Base-by-base conservation (phyloP, 2,329 filamentous ascomycete genomes). In the Xylariaceae sp. region DNA sequence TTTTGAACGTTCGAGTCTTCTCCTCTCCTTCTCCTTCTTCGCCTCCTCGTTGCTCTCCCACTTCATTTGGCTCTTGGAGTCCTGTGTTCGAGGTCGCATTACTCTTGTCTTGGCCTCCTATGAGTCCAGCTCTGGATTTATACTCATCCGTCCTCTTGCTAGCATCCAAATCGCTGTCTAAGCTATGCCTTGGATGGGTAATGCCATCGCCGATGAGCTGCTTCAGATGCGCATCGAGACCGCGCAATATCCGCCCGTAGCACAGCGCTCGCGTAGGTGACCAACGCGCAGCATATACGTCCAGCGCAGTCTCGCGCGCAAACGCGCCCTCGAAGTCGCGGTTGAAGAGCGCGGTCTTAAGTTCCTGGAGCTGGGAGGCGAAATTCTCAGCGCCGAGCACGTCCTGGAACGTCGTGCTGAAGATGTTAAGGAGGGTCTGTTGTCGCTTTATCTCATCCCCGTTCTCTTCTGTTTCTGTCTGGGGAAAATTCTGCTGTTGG, bases 251-350 rank as follows among this genome's bases (percentile, higher is more conserved):
- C 2, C 73, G 67, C n/a, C 84, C 77, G 73, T 97, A 97, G 58
- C 87, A 91, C 46, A 97, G 75, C 0, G 92, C 89, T 47, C 94
- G 81, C 46, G 89, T 88, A 1, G 93, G 90, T 72, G 92, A 96
- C 92, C 93, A 99, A 64, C 94, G 78, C 48, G 91, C 83, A 7
- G 91, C 91, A 75, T 99, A 99, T 8, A 88, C 89, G 56, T 88
- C 84, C 15, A 97, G 82, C 37, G 88, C 84, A 3, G 35, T 23
- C 50, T 84, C 79, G 39, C 79, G 79, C 0, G 85, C 85, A 73
- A 97, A 99, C 0, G 93, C 93, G 13, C 78, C 75, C 10, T 80
- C 79, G 72, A 97, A 97, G 70, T 97, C 90, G 26, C 94, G 84
- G 53, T 89, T 86, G 70, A 88, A 97, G 7, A 99, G 79, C 59